These are phyloP conservation scores for Globisporangium nunn DNA, from an alignment of 352 stramenopile genomes.

Conservation along the genomic window DNA sequence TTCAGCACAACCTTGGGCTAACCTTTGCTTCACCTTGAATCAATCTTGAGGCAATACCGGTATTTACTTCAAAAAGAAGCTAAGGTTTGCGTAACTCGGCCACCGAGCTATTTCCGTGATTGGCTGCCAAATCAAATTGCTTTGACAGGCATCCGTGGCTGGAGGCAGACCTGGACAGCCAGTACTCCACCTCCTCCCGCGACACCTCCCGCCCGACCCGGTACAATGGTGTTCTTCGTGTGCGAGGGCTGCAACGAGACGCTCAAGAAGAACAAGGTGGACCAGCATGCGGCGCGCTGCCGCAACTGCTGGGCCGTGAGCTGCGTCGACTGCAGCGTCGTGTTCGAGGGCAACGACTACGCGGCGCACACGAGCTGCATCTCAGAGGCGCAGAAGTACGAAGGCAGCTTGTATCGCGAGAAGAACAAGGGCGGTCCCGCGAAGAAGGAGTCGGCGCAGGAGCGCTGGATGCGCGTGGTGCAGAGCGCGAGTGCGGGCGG, in stretches of 20 bases:
- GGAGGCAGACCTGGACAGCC: no score
- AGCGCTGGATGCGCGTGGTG: slow-evolving; percentile 83
- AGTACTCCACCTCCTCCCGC: background rate
- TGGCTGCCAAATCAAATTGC: no score
- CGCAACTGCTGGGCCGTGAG: slow-evolving; percentile 89
- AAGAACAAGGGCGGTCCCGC: slow-evolving; percentile 46
- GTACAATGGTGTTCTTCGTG: slow-evolving; percentile 79
- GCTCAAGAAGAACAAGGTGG: slow-evolving; percentile 93
- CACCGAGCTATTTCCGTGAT: no score
- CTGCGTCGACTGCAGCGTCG: slow-evolving; percentile 90
- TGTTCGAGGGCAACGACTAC: slow-evolving; percentile 89
- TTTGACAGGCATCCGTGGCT: no score
- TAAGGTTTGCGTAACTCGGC: no score
- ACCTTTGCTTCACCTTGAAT: no score
- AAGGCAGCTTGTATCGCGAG: slow-evolving; percentile 81
- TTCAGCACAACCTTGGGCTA: no score
- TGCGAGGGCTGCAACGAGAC: slow-evolving; percentile 88
- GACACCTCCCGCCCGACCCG: background rate
- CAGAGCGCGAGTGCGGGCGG: slow-evolving; percentile 30
- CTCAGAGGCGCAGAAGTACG: slow-evolving; percentile 93
- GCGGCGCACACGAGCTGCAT: slow-evolving; percentile 88
- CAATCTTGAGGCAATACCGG: no score
- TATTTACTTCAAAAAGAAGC: no score
- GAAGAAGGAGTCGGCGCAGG: slow-evolving; percentile 84
- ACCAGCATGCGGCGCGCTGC: slow-evolving; percentile 78